Percentiles rank a stretch among this genome's conserved stretches.
Conservation (phyloP, 306 rosid genomes). For the Chamaecrista fasciculata region DNA sequence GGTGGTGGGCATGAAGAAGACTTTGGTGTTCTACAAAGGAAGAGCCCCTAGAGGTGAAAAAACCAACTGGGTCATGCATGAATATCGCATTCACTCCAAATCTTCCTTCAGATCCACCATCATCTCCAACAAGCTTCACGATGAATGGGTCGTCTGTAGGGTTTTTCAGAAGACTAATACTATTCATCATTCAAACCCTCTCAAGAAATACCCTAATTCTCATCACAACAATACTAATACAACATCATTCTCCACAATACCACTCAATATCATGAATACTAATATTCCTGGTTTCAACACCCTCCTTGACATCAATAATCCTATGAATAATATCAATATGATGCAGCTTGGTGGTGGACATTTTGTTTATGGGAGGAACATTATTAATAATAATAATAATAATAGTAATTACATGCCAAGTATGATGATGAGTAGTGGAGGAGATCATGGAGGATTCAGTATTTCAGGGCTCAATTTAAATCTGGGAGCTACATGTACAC, state of each 20-base stretch:
- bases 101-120: slow-evolving; percentile 22
- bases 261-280: too few relatives aligned
- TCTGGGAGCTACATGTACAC: slow-evolving; percentile 42
- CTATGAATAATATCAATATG: slow-evolving; percentile 39
- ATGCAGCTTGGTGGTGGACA: slow-evolving; percentile 70
- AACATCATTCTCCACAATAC: too few relatives aligned
- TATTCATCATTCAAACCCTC: too few relatives aligned
- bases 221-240: too few relatives aligned
- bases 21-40: slow-evolving; percentile 88
- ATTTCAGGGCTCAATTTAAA: slow-evolving; percentile 71
- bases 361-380: slow-evolving; percentile 55
- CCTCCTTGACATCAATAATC: neutral
- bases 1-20: slow-evolving; percentile 97
- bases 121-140: slow-evolving; percentile 29
- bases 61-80: slow-evolving; percentile 95
- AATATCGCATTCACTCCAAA: slow-evolving; percentile 78
- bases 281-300: slow-evolving; percentile 35
- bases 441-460: slow-evolving; percentile 43
- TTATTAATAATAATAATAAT: too few relatives aligned
- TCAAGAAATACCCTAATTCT: slow-evolving; percentile 53
- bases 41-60: slow-evolving; percentile 97
- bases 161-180: slow-evolving; percentile 79
- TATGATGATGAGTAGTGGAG: neutral
- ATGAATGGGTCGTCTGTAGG: slow-evolving; percentile 90
- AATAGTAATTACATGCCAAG: too few relatives aligned